Conservation (phyloP, 176 grass and related monocot genomes). For the Dactylis glomerata region DNA sequence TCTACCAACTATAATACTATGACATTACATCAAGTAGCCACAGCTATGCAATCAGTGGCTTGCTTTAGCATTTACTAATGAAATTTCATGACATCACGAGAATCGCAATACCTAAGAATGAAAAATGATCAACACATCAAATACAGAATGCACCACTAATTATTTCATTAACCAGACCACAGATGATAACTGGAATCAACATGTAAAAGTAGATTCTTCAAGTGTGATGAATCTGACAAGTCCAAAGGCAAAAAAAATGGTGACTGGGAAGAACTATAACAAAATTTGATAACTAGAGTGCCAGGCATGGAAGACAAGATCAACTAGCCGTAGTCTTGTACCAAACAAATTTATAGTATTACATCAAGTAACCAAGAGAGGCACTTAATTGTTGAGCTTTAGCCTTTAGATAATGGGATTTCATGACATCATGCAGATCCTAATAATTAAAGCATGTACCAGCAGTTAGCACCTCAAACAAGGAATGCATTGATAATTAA, state of each 20-base stretch:
- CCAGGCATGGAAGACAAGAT: conserved; percentile 29
- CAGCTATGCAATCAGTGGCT: background rate
- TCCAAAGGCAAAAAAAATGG: background rate
- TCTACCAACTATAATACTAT: background rate
- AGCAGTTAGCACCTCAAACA: background rate
- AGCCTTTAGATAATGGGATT: conserved; percentile 10
- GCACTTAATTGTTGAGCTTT: background rate
- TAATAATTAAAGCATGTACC: background rate
- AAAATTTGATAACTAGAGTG: conserved; percentile 4
- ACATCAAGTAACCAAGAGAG: conserved; percentile 5
- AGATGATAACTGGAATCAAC: background rate
- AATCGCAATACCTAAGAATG: background rate
- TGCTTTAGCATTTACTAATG: background rate
- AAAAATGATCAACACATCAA: background rate
- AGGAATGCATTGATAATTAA: background rate
- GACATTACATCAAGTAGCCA: background rate
- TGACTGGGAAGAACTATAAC: background rate
- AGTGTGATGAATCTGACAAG: background rate
- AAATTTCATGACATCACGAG: background rate
- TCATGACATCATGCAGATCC: background rate
- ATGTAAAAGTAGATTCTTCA: background rate
- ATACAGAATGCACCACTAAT: background rate
- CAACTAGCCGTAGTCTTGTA: conserved; percentile 6
- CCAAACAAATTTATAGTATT: background rate
- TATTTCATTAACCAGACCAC: background rate